Base-by-base conservation (phyloP, 2,329 filamentous ascomycete species). In the Fusarium praegraminearum region DNA sequence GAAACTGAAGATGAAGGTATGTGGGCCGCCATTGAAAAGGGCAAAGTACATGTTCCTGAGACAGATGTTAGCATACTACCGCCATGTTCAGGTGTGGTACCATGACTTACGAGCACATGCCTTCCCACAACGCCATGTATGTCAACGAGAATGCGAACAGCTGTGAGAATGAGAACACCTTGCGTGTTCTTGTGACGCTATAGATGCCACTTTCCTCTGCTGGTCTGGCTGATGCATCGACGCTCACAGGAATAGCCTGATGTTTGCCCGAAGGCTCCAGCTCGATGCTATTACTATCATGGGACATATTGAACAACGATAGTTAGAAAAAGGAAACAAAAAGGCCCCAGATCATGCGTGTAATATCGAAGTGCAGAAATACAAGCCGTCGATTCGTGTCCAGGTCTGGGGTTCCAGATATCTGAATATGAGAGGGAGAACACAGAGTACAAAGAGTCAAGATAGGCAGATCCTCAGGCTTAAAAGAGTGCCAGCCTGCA, bases 21-120 rank as follows among this genome's bases (percentile, higher is more conserved):
- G 72, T 0, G 72, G 72, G 5, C 72, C 72, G 1, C 72, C 72
- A 24, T 74, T 74, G 57, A 49, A 74, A 2, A 74, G 60, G 12
- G 72, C 72, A 67, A 74, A 74, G 53, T 68, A 74, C 72, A 74
- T 74, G 45, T 74, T 74, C 12, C 72, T 74, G 28, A 2, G 22
- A 1, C 1, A 0, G 10, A 5, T 7, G 22, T 70, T 15, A 72
- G 60, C 7, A 45, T 26, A 13, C 2, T 22, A n/a, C 5, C 4
- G 5, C 2, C 13, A 10, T 3, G 1, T 30, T 7, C 7, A 4
- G 5, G 5, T 7, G 46, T 28, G 15, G 1, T 11, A n/a, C 3
- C 1, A 4, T 11, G 6, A 70, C 70, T 35, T 53, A 73, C 71
- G 71, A 69, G 69, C 71, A 74, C 69, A 74, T 74, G 20, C 71